phyloP scores from a whole-genome alignment of 305 asterid genomes.

The Plantago rigida region DNA sequence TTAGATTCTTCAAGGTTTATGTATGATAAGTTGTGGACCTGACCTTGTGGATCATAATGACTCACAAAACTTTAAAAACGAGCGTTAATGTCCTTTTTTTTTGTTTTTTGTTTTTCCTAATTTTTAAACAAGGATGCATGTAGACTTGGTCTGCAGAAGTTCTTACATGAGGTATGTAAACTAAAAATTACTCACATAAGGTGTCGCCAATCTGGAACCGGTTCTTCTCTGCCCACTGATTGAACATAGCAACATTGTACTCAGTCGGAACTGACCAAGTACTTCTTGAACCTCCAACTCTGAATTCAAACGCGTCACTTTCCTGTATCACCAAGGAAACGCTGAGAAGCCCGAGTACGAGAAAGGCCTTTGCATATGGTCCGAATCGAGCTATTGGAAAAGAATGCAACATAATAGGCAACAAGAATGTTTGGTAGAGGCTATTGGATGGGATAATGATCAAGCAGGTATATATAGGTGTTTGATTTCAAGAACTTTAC shows the following conservation, averaged over 20 bases:
- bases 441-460: conserved; percentile 10
- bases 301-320: conserved; percentile 46
- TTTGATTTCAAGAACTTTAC: not conserved
- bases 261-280: conserved; percentile 60
- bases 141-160: too few species aligned
- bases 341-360: conserved; percentile 28
- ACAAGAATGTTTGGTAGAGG: conserved; percentile 16
- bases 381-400: conserved; percentile 38
- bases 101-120: too few species aligned
- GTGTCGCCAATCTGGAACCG: conserved; percentile 63
- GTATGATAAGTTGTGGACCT: too few species aligned
- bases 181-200: conserved; percentile 29
- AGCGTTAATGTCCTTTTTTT: too few species aligned
- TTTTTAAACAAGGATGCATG: too few species aligned
- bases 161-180: not conserved
- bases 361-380: conserved; percentile 20
- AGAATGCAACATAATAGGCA: not conserved
- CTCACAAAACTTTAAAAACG: too few species aligned
- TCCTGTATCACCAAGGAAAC: conserved; percentile 36
- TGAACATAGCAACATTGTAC: conserved; percentile 40
- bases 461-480: conserved; percentile 52
- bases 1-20: too few species aligned
- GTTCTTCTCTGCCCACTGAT: conserved; percentile 55
- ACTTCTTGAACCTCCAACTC: conserved; percentile 57
- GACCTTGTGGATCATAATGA: too few species aligned